Evolutionary conservation across 139 green algal genomes (phyloP).

Genomic region (Closterium sp.): DNA sequence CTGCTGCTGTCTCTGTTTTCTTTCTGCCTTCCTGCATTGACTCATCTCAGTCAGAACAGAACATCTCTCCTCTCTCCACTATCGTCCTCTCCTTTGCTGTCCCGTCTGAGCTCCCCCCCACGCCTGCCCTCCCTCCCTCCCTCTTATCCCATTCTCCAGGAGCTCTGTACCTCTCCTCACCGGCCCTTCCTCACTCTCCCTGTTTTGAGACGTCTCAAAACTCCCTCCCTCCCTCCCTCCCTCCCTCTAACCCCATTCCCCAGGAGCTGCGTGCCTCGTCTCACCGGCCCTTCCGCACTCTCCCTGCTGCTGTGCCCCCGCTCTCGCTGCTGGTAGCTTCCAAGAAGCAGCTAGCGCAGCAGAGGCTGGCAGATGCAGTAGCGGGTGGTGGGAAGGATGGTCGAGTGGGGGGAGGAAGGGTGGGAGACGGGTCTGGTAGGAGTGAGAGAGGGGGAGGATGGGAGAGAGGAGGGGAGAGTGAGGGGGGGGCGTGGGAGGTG

Average conservation of each 20-base stretch:
- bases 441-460: not conserved
- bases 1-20: no score
- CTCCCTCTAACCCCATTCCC: not conserved
- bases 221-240: not conserved
- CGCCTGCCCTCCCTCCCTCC: no score
- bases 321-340: not conserved
- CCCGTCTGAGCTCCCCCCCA: no score
- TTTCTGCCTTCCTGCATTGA: no score
- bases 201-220: no score
- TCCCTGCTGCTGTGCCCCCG: not conserved
- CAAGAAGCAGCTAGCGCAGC: not conserved
- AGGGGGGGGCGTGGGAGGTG: not conserved
- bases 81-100: no score
- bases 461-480: not conserved
- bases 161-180: no score
- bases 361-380: not conserved
- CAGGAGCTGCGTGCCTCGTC: not conserved
- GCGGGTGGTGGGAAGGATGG: not conserved
- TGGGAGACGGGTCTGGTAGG: no score
- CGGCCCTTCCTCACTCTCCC: not conserved
- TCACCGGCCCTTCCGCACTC: not conserved
- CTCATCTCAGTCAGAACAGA: no score
- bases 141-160: no score
- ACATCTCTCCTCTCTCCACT: no score
- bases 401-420: not conserved